Base-by-base conservation (phyloP, 2,329 filamentous ascomycete species). In the Metarhizium guizhouense region DNA sequence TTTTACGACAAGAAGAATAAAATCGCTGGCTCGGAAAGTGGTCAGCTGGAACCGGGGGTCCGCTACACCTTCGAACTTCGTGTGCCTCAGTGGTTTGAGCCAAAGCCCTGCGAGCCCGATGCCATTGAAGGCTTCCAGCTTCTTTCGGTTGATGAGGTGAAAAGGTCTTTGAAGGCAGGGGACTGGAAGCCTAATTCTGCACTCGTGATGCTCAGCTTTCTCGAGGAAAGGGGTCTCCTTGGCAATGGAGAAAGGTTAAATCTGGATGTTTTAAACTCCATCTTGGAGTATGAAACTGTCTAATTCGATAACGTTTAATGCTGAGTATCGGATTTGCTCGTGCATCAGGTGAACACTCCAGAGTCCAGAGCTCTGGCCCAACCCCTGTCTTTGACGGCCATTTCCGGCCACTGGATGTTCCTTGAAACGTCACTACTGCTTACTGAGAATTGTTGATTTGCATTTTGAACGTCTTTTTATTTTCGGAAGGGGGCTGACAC, bases 131-230 rank as follows among this genome's bases (percentile, higher is more conserved):
- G 57, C 2, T 70, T 72, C 54, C 53, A 63, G 29, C 47, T 64
- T 14, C 63, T 65, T 49, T 54, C 62, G 2, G 60, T 71, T 11
- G 61, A 65, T 2, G 60, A 70, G 25, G 65, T 72, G 38, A 67
- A 65, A 61, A 47, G 55, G 25, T 60, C 62, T 29, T 59, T 72
- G 49, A 57, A 59, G 18, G 54, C 54, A 5, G 53, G 59, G 8
- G 54, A 54, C 32, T 73, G 70, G 70, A 73, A 73, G 61, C 69
- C 70, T n/a, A 72, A 71, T 53, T 71, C 68, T 50, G 70, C 64
- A n/a, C 58, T 72, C 6, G 69, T 71, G n/a, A 72, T 71, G 66
- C 59, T 73, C 29, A 68, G 71, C 48, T 73, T 72, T 52, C 56
- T 73, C 43, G 55, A 68, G 13, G 65, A 68, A 18, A 65, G 66